Evolutionary conservation across 2,329 filamentous ascomycete species (phyloP), one percentile per base, ranked within the genome.

Genomic region (Cladosporium oxysporum): DNA sequence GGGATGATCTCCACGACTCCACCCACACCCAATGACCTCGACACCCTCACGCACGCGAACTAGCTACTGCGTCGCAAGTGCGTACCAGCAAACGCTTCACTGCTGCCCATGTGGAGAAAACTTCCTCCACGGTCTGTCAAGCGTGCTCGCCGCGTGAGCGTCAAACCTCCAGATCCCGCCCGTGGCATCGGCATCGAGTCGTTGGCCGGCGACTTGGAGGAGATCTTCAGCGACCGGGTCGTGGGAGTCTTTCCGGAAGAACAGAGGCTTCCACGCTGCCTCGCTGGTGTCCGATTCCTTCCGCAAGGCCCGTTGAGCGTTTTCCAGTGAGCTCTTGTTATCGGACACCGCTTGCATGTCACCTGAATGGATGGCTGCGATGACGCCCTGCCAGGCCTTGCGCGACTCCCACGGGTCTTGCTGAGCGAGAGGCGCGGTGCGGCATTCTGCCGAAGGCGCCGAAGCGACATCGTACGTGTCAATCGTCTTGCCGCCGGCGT

Each of bases 121-220:
- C 3, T 66, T 47, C 65, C 75, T 69, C 71, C 72, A 76, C n/a
- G 74, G 75, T 53, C 71, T 69, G 58, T 73, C 64, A 52, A 73
- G 47, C 7, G 58, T 65, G 53, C 62, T 67, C 8, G 80, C 83
- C 70, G 82, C 83, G 65, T 80, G 75, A 63, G 80, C 74, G 77
- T 90, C 85, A 74, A 89, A 91, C 67, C 84, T 80, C 89, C 89
- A 91, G 37, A 91, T 82, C 0, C 89, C 89, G 64, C 85, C 85
- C 1, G 89, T 91, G 77, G 88, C 87, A 55, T 85, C 83, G 44
- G 82, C 79, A 66, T 90, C 88, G 28, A 87, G 71, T 26, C 47
- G 60, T 66, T 72, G 55, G 10, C 71, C 74, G 68, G 81, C 76
- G 68, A 81, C 70, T 44, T 64, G 65, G 55, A 74, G 55, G 47